phyloP scores from a whole-genome alignment of 2,329 filamentous ascomycete genomes.

The Botrytis byssoidea region DNA sequence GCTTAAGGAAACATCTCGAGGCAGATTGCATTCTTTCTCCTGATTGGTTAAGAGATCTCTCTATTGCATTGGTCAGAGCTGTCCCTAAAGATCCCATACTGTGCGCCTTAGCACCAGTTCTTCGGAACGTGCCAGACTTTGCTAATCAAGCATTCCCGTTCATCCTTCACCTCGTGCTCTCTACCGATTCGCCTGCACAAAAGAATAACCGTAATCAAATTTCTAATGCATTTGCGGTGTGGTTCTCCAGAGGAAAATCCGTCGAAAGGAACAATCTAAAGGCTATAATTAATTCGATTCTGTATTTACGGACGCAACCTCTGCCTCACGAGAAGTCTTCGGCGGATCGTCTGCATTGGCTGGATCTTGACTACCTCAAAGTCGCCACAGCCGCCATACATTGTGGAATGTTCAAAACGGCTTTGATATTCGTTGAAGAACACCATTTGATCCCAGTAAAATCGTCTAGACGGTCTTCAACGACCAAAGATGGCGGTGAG shows the following conservation, averaged over 20 bases:
- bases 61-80: slow-evolving; percentile 58
- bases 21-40: slow-evolving; percentile 44
- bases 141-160: slow-evolving; percentile 77
- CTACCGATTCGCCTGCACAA: slow-evolving; percentile 62
- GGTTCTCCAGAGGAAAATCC: slow-evolving; percentile 54
- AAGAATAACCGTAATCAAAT: slow-evolving; percentile 59
- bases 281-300: slow-evolving; percentile 72
- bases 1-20: slow-evolving; percentile 18
- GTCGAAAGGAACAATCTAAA: slow-evolving; percentile 61
- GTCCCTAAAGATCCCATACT: slow-evolving; percentile 66
- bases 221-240: slow-evolving; percentile 63
- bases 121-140: slow-evolving; percentile 65
- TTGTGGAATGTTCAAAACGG: slow-evolving; percentile 85
- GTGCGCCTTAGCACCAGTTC: slow-evolving; percentile 62
- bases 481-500: slow-evolving; percentile 44
- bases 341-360: slow-evolving; percentile 77
- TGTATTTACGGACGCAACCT: slow-evolving; percentile 85
- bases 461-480: slow-evolving; percentile 66
- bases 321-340: slow-evolving; percentile 74
- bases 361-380: slow-evolving; percentile 74
- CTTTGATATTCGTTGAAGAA: slow-evolving; percentile 79
- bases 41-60: slow-evolving; percentile 62
- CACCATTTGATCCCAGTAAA: slow-evolving; percentile 56
- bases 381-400: slow-evolving; percentile 69
- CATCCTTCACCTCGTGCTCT: slow-evolving; percentile 77